Conservation (phyloP, 2,329 filamentous ascomycete genomes). For the Exophiala phaeomuriformis region DNA sequence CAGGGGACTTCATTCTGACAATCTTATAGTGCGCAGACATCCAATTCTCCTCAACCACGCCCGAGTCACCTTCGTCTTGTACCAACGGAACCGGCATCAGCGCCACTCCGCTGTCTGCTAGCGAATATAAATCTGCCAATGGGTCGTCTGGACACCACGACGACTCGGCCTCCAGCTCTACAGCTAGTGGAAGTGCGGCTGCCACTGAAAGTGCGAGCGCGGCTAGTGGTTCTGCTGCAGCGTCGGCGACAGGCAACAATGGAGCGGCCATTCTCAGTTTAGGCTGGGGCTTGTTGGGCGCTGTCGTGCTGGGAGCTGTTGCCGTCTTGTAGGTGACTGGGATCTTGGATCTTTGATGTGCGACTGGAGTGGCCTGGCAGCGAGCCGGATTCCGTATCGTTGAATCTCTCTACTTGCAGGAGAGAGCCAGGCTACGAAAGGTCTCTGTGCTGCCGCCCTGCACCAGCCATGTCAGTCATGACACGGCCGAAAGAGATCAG, state of each 20-base stretch:
- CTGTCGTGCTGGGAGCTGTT: conserved; percentile 32
- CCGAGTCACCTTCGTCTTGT: conserved; percentile 43
- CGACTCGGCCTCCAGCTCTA: conserved; percentile 2
- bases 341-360: too few species aligned
- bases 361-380: too few species aligned
- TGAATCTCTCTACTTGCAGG: too few species aligned
- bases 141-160: conserved; percentile 14
- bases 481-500: too few species aligned
- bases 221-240: conserved; percentile 24
- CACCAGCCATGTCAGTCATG: too few species aligned
- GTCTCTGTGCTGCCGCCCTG: too few species aligned
- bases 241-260: conserved; percentile 2
- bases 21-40: conserved; percentile 13
- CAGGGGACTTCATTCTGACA: too few species aligned
- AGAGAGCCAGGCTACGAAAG: too few species aligned
- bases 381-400: too few species aligned
- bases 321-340: conserved; percentile 28
- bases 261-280: conserved; percentile 26
- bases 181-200: conserved; percentile 8
- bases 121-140: conserved; percentile 36
- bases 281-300: conserved; percentile 35
- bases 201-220: conserved; percentile 31
- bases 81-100: conserved; percentile 42
- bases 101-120: conserved; percentile 42
- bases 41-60: conserved; percentile 8